A percentile compares a stretch with the other conserved stretches of the same genome.
Conservation (phyloP, 192 early-diverging fungal genomes). For the Coemansia sp. region DNA sequence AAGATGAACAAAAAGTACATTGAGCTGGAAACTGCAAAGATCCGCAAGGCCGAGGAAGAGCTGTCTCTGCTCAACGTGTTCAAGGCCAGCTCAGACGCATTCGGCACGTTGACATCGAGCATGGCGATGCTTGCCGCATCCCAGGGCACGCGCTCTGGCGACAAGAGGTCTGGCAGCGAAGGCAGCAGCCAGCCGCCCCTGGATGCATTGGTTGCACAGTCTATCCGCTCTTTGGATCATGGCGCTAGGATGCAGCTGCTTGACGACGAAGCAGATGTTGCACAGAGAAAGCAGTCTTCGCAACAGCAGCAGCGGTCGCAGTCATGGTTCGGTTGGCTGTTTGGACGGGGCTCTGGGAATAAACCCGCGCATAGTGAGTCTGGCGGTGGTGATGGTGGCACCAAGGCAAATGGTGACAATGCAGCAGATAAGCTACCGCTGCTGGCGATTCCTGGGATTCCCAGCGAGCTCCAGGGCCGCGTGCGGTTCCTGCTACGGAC, state of each 20-base stretch:
- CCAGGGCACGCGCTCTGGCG: constrained; percentile 4
- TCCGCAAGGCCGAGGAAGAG: constrained; percentile 66
- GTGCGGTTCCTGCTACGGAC: constrained; percentile 61
- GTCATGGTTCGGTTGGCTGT: constrained; percentile 56
- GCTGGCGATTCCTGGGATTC: constrained; percentile 49
- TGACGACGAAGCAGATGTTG: not conserved
- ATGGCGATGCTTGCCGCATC: constrained; percentile 42
- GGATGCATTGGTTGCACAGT: constrained; percentile 49
- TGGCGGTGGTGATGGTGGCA: not conserved
- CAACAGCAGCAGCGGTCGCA: not conserved
- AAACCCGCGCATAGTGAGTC: not conserved
- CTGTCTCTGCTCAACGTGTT: constrained; percentile 57
- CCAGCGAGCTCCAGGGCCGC: constrained; percentile 60
- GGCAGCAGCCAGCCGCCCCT: constrained; percentile 5
- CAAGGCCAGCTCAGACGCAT: constrained; percentile 31
- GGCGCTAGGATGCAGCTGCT: constrained; percentile 7
- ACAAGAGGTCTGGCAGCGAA: constrained; percentile 5
- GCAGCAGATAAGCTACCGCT: constrained; percentile 1
- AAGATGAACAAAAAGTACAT: constrained; percentile 63
- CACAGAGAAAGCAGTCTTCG: not conserved
- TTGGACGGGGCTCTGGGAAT: constrained; percentile 37
- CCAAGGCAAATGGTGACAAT: not conserved
- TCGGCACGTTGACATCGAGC: constrained; percentile 30
- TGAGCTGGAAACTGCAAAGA: constrained; percentile 58
- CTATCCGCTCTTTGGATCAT: constrained; percentile 28